Evolutionary conservation across 2,329 filamentous ascomycete genomes (phyloP).

Genomic region (Penicillium janthinellum): DNA sequence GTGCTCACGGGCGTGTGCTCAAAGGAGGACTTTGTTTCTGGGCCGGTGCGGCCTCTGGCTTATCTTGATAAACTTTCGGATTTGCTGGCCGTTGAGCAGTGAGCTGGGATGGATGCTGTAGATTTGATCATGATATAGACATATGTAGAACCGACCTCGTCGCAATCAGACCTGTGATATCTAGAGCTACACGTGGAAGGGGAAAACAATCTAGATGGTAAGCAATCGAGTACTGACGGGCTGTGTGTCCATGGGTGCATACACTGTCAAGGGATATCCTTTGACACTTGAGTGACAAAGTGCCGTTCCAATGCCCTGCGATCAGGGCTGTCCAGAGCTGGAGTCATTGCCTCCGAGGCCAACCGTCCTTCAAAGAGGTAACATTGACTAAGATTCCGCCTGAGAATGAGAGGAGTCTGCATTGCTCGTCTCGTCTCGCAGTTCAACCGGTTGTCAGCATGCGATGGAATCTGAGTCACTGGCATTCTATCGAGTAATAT

Average conservation of each 20-base stretch:
- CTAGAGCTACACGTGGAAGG: neutral
- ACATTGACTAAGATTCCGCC: neutral
- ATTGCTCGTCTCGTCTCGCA: neutral
- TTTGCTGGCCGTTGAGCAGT: slow-evolving; percentile 51
- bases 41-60: slow-evolving; percentile 71
- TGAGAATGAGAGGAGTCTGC: neutral
- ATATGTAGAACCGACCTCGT: neutral
- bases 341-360: neutral
- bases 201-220: neutral
- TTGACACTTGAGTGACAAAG: neutral
- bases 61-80: slow-evolving; percentile 87
- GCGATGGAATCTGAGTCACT: neutral
- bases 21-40: slow-evolving; percentile 82
- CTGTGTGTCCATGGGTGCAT: too few relatives aligned
- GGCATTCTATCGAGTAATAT: neutral
- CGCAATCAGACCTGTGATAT: neutral
- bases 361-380: neutral
- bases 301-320: too few relatives aligned
- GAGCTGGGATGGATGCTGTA: neutral
- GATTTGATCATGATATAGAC: slow-evolving; percentile 4
- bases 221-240: neutral
- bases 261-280: too few relatives aligned
- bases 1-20: slow-evolving; percentile 84
- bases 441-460: neutral
- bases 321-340: too few relatives aligned